Base-by-base conservation (phyloP, 768 basidiomycete species). In the Leucosporidium yakuticum region DNA sequence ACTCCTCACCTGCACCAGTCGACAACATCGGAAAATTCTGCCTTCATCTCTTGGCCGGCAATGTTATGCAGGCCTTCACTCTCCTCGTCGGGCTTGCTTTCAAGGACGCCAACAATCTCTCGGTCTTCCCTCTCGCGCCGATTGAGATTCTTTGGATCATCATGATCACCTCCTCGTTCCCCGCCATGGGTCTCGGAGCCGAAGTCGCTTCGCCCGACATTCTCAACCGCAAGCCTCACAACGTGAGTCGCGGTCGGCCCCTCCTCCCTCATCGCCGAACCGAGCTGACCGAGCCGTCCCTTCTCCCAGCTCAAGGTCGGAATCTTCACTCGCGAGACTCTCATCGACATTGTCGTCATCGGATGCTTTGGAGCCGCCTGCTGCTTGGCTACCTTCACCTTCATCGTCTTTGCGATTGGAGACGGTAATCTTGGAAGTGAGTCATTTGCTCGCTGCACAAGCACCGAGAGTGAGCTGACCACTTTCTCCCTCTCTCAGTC, bases 31-130 rank as follows among this genome's bases (percentile, higher is more conserved):
- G 82, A 59, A 81, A 83, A 64, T 85, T 85, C 74, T 79, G 85
- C 39, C 77, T 85, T 23, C 84, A 85, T 69, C 79, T 86, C 2
- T 74, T 85, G 12, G 79, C 83, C 20, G 82, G 79, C 51, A 85
- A 86, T 66, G 79, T 86, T 21, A 84, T 82, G 20, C 83, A 85
- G 77, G 84, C 84, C 12, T 73, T 84, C 11, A 79, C 84, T 7
- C 75, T 87, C 51, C 79, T 85, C 65, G 79, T 86, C 64, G 85
- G 85, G 12, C 80, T 86, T 23, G 83, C 82, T 17, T 86, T 86
- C 79, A 79, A 83, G 68, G 84, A 85, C 69, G 74, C 77, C 14
- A 77, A 80, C 57, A 79, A 79, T 0, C 74, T 78, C 44, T 83
- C 83, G 20, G 83, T 85, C 34, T 86, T 85, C 78, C 86, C 85